phyloP scores from a whole-genome alignment of 2,329 filamentous ascomycete species.

The Colletotrichum acutatum region DNA sequence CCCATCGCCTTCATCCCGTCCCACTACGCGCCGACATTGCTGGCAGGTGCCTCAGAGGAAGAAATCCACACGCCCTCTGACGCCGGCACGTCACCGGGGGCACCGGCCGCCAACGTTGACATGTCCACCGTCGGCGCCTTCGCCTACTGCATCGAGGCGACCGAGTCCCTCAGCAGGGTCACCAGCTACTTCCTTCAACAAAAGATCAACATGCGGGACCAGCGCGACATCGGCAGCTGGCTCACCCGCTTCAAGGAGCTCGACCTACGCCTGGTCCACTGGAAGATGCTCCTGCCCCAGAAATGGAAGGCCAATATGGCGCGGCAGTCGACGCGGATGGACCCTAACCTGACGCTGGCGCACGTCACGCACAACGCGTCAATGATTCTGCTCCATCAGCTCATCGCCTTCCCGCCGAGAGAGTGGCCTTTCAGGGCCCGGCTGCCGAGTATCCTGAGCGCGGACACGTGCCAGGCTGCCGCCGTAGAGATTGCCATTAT shows the following conservation, averaged over 20 bases:
- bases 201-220: conserved; percentile 50
- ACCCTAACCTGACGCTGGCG: conserved; percentile 60
- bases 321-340: conserved; percentile 46
- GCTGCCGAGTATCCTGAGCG: conserved; percentile 56
- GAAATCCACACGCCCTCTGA: conserved; percentile 13
- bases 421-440: conserved; percentile 42
- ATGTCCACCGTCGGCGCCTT: conserved; percentile 56
- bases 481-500: conserved; percentile 59
- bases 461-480: conserved; percentile 59
- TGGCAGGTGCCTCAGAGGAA: conserved; percentile 31
- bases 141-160: conserved; percentile 59
- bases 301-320: conserved; percentile 51
- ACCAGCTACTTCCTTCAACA: conserved; percentile 58
- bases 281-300: conserved; percentile 56
- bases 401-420: conserved; percentile 54
- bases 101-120: conserved; percentile 36
- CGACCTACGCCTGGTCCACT: conserved; percentile 57
- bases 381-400: conserved; percentile 60
- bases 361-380: conserved; percentile 62
- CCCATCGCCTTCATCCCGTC: conserved; percentile 51
- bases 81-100: conserved; percentile 20
- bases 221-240: conserved; percentile 54
- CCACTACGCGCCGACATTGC: conserved; percentile 38
- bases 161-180: conserved; percentile 56
- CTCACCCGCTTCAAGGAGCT: conserved; percentile 59